A percentile compares a stretch with the other conserved stretches of the same genome.
These are phyloP conservation scores for Gastrolobium bilobum DNA, from an alignment of 306 rosid species.

Conservation along the genomic window DNA sequence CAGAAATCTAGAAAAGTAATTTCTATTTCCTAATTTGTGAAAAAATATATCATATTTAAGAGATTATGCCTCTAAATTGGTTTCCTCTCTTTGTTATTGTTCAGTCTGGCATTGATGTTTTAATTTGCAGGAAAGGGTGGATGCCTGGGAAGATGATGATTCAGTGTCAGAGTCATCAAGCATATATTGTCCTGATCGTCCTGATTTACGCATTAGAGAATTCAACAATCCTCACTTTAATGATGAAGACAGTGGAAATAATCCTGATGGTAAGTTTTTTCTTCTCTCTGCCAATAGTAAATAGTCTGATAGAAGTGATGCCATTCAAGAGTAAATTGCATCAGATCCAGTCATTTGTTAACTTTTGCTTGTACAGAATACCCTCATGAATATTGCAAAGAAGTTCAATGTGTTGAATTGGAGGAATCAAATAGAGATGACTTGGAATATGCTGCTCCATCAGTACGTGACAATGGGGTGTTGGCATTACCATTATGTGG, in stretches of 20 bases:
- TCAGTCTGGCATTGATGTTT: constrained; percentile 50
- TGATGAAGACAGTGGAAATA: constrained; percentile 53
- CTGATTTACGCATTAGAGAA: constrained; percentile 48
- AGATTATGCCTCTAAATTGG: constrained; percentile 19
- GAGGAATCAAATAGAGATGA: constrained; percentile 64
- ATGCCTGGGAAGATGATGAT: constrained; percentile 71
- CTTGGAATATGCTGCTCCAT: constrained; percentile 51
- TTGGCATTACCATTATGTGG: constrained; percentile 42
- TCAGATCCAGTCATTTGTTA: not conserved
- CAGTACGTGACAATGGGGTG: constrained; percentile 53
- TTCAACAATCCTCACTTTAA: constrained; percentile 67
- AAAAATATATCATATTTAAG: not conserved
- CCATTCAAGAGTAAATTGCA: constrained; percentile 14
- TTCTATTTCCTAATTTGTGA: constrained; percentile 21
- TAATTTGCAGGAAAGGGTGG: constrained; percentile 51
- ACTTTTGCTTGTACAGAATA: constrained; percentile 45
- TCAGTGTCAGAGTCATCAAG: constrained; percentile 77
- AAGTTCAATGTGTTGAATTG: constrained; percentile 74
- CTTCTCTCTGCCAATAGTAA: constrained; percentile 43
- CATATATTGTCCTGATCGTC: constrained; percentile 55
- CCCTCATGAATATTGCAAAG: constrained; percentile 74
- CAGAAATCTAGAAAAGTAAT: constrained; percentile 62
- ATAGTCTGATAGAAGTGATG: constrained; percentile 42
- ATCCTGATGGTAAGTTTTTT: constrained; percentile 55
- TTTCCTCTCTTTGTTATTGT: constrained; percentile 31